Conservation (phyloP, 129 eudicot genomes). For the Flaveria linearis region DNA sequence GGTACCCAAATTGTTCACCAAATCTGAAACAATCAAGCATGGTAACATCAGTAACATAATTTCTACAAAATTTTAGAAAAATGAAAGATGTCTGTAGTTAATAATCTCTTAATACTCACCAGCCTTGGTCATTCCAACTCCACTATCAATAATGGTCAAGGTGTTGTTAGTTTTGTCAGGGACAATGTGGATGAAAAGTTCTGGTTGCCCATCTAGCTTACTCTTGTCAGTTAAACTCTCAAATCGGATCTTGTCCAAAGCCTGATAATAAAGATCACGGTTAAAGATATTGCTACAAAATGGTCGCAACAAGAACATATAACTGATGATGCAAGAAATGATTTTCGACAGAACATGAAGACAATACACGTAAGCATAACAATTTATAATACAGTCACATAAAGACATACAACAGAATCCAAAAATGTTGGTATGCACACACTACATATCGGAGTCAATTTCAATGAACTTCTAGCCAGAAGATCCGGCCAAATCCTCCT, state of each 20-base stretch:
- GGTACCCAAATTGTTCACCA: slow-evolving; percentile 92
- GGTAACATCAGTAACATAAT: neutral
- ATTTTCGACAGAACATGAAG: neutral
- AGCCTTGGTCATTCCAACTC: slow-evolving; percentile 95
- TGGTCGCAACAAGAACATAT: no score
- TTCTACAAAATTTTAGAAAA: neutral
- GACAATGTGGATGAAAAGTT: slow-evolving; percentile 85
- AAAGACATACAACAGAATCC: neutral
- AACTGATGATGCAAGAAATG: neutral
- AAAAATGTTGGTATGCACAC: neutral
- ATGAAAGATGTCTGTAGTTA: neutral
- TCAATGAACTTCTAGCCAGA: no score
- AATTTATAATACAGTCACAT: neutral
- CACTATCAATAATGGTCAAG: slow-evolving; percentile 80
- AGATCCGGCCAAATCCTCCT: no score
- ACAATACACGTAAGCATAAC: no score
- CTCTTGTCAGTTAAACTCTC: slow-evolving; percentile 95
- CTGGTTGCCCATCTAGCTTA: slow-evolving; percentile 90
- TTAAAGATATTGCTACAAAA: neutral
- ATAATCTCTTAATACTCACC: slow-evolving; percentile 42
- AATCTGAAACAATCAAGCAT: slow-evolving; percentile 39
- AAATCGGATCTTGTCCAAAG: slow-evolving; percentile 85
- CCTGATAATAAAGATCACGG: slow-evolving; percentile 31
- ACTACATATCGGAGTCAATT: no score
- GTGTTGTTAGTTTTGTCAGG: slow-evolving; percentile 84